Percentiles rank a stretch among this genome's conserved stretches.
Evolutionary conservation across 495 filamentous ascomycete genomes (phyloP).

Genomic region (Jackrogersella multiformis): DNA sequence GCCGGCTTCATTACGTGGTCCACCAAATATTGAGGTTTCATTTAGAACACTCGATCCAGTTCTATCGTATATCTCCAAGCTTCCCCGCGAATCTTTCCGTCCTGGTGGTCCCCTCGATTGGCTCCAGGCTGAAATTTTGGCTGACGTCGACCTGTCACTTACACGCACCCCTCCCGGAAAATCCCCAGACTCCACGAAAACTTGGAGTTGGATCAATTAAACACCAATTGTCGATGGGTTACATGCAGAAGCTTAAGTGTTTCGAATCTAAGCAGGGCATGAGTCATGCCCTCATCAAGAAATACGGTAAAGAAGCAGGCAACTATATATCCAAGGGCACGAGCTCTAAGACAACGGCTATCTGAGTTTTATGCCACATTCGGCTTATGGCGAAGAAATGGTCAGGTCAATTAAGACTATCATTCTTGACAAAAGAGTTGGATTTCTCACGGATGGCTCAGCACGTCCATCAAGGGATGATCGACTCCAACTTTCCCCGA

Average conservation of each 20-base stretch:
- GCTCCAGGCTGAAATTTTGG: background rate
- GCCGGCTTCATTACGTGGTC: slow-evolving; percentile 3
- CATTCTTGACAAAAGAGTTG: background rate
- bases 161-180: slow-evolving; percentile 31
- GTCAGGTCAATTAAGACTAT: background rate
- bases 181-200: slow-evolving; percentile 28
- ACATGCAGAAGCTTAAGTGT: slow-evolving; percentile 40
- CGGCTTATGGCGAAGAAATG: background rate
- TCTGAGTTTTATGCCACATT: background rate
- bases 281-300: slow-evolving; percentile 13
- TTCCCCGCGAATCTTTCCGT: slow-evolving; percentile 9
- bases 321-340: slow-evolving; percentile 2
- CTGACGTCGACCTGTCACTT: slow-evolving; percentile 14
- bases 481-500: slow-evolving; percentile 31
- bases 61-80: slow-evolving; percentile 5
- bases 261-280: slow-evolving; percentile 24
- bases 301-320: background rate
- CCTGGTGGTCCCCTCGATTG: slow-evolving; percentile 6
- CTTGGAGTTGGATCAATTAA: slow-evolving; percentile 24
- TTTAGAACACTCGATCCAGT: background rate
- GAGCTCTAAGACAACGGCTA: slow-evolving; percentile 18
- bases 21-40: background rate
- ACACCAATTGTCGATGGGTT: slow-evolving; percentile 24
- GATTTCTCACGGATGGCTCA: slow-evolving; percentile 4
- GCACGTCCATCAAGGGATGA: slow-evolving; percentile 24